Evolutionary conservation across 768 basidiomycete species (phyloP), one percentile per base, ranked within the genome.

Genomic region (Boletus eberwhitei): DNA sequence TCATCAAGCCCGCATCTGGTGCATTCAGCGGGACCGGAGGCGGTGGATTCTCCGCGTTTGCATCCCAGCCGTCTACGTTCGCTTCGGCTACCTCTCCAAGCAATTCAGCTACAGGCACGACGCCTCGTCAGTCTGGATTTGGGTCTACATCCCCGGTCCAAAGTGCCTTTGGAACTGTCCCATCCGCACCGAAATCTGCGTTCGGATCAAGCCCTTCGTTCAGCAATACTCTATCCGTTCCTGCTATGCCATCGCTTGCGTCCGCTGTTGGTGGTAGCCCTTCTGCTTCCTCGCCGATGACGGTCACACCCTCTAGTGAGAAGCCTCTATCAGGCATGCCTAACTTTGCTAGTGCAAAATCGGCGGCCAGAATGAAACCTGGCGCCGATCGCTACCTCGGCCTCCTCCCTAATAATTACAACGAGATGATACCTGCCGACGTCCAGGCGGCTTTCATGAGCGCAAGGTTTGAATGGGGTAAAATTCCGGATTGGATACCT

Each of bases 401-500:
- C 32, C 63, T 78, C 24, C 73, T 90, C 32, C 87, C 87, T 7
- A 59, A 61, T n/a, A 77, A 84, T 59, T 91, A 90, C 67, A 55
- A 74, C 35, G 71, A 79, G 48, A 65, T 80, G 19, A 59, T 90
- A 24, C 86, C 89, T 2, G 63, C 72, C 45, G 64, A 61, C 6
- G 79, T 74, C 49, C 65, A 75, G 61, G 77, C 79, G 7, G 83
- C 84, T 38, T 90, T 89, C 61, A 64, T 73, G 58, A 70, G 70
- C 19, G 71, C 74, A 50, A 81, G 71, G 69, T 91, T 90, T 61
- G 83, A 82, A 62, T 87, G 81, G 77, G 82, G 84, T 66, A 78
- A 79, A 55, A 76, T 91, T 44, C 88, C 88, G 1, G 87, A 88
- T 54, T 89, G 84, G 83, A 74, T 85, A 52, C 89, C 88, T 37